Evolutionary conservation across 495 filamentous ascomycete species (phyloP).

Genomic region (Penicillium turbatum): DNA sequence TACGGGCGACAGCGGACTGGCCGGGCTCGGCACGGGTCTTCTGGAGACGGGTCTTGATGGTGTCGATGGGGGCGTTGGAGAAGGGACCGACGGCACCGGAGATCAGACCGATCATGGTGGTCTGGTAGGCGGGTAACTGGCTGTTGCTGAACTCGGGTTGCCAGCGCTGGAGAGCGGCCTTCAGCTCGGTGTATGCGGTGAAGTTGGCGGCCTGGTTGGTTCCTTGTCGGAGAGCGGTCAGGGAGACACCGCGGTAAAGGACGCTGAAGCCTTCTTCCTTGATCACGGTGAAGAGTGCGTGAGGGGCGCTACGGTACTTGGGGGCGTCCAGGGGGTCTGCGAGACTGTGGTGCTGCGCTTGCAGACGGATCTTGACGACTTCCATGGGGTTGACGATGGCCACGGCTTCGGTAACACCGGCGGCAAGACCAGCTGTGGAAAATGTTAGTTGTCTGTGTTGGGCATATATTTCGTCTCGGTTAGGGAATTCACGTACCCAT

Average conservation of each 20-base stretch:
- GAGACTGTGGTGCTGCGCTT: slow-evolving; percentile 95
- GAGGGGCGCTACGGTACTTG: slow-evolving; percentile 96
- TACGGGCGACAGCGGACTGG: slow-evolving; percentile 70
- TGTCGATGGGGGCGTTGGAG: slow-evolving; percentile 96
- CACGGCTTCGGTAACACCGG: slow-evolving; percentile 94
- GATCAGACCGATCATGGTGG: slow-evolving; percentile 83
- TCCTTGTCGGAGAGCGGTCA: slow-evolving; percentile 91
- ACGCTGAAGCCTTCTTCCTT: slow-evolving; percentile 84
- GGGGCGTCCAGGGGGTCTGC: slow-evolving; percentile 86
- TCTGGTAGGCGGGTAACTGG: slow-evolving; percentile 82
- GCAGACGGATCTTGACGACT: slow-evolving; percentile 95
- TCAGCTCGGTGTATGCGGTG: slow-evolving; percentile 94
- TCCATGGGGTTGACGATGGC: slow-evolving; percentile 98
- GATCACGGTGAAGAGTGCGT: slow-evolving; percentile 89
- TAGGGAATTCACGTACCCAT: slow-evolving; percentile 49
- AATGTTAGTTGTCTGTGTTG: background rate
- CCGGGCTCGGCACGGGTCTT: slow-evolving; percentile 80
- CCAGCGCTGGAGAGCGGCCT: slow-evolving; percentile 63
- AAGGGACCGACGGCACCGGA: slow-evolving; percentile 93
- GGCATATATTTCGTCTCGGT: background rate
- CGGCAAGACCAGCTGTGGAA: slow-evolving; percentile 73
- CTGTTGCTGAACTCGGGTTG: slow-evolving; percentile 58
- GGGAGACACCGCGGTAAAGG: slow-evolving; percentile 85
- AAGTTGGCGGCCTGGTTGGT: slow-evolving; percentile 99
- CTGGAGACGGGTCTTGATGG: slow-evolving; percentile 96